Percentiles rank a stretch among this genome's conserved stretches.
These are phyloP conservation scores for Sisymbrium irio DNA, from an alignment of 345 rosid species.

Conservation along the genomic window DNA sequence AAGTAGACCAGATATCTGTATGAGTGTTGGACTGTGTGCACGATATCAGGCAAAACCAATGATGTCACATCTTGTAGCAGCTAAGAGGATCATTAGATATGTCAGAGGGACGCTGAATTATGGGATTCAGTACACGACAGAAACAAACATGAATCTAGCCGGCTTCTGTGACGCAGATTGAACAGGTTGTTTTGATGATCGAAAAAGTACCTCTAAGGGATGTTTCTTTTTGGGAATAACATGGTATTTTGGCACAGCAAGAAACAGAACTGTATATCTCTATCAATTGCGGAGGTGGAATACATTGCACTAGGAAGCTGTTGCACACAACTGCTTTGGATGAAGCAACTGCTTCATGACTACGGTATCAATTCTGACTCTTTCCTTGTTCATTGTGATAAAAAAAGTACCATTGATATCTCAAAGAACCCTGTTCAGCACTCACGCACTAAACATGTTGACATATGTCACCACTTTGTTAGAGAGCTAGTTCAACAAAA, in stretches of 20 bases:
- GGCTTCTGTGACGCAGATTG: neutral
- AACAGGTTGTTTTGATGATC: neutral
- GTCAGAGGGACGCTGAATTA: neutral
- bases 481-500: neutral
- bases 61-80: rapidly evolving
- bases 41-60: too few species aligned
- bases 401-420: neutral
- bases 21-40: too few species aligned
- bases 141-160: neutral
- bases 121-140: rapidly evolving
- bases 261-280: neutral
- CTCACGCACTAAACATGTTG: neutral
- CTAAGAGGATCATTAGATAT: neutral
- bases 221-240: neutral
- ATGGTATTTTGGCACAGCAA: neutral
- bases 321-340: neutral
- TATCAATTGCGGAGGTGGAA: neutral
- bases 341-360: neutral
- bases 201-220: neutral
- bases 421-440: neutral
- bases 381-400: neutral
- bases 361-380: neutral
- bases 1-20: too few species aligned
- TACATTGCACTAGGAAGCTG: neutral
- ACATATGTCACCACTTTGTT: neutral